phyloP scores from a whole-genome alignment of 495 filamentous ascomycete genomes.

The Penicillium egyptiacum region DNA sequence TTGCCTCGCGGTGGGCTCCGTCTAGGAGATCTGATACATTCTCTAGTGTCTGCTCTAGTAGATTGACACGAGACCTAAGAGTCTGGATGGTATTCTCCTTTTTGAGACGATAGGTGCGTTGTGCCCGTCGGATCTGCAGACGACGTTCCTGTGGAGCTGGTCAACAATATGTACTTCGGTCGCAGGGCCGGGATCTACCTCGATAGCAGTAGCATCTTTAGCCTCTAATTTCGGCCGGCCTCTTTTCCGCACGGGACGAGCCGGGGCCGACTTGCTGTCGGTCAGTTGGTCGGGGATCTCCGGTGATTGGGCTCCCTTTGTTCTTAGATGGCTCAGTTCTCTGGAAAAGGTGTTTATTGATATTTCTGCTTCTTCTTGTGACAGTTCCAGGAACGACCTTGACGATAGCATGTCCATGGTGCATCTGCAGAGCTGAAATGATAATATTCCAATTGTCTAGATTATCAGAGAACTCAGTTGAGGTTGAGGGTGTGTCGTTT shows the following conservation, averaged over 20 bases:
- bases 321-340: slow-evolving; percentile 1
- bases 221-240: slow-evolving; percentile 26
- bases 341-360: not conserved
- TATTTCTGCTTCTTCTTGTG: not conserved
- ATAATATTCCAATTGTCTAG: not conserved
- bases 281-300: slow-evolving; percentile 18
- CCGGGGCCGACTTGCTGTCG: slow-evolving; percentile 7
- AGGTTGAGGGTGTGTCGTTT: not conserved
- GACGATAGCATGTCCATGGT: slow-evolving; percentile 15
- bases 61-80: slow-evolving; percentile 65
- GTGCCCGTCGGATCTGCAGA: slow-evolving; percentile 83
- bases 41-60: slow-evolving; percentile 64
- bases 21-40: slow-evolving; percentile 68
- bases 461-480: not conserved
- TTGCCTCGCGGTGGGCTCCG: slow-evolving; percentile 2
- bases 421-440: not conserved
- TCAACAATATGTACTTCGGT: slow-evolving; percentile 3
- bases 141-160: slow-evolving; percentile 50
- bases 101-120: slow-evolving; percentile 79
- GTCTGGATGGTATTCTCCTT: slow-evolving; percentile 80
- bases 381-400: slow-evolving; percentile 24
- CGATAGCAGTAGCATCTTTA: slow-evolving; percentile 29
- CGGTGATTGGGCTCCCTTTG: slow-evolving; percentile 8
- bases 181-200: slow-evolving; percentile 17
- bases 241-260: slow-evolving; percentile 27